Evolutionary conservation across 2,329 filamentous ascomycete genomes (phyloP).

Genomic region (Trichoderma afroharzianum): DNA sequence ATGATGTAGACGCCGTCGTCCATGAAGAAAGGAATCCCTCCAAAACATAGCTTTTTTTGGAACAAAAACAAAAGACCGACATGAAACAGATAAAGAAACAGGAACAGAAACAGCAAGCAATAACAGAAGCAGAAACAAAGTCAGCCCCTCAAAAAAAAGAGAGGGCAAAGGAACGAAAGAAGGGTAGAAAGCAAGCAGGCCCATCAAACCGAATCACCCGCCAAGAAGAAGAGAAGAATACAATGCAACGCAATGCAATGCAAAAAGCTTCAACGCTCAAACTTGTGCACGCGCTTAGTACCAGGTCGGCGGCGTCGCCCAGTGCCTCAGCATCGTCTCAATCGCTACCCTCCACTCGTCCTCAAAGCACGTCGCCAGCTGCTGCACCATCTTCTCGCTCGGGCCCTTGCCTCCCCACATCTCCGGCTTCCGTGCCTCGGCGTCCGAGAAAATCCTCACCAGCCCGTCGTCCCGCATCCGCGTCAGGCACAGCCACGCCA

Average conservation of each 20-base stretch:
- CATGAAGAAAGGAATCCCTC: neutral
- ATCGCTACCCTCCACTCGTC: conserved; percentile 65
- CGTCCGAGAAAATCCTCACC: conserved; percentile 56
- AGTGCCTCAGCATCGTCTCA: conserved; percentile 64
- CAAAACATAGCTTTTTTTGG: neutral
- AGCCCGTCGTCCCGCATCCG: conserved; percentile 63
- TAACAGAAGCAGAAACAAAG: neutral
- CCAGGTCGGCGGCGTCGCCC: conserved; percentile 58
- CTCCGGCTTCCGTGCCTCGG: conserved; percentile 58
- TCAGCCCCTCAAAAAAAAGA: neutral
- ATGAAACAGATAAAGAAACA: neutral
- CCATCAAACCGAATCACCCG: neutral
- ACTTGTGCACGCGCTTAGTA: conserved; percentile 30
- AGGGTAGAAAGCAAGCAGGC: neutral
- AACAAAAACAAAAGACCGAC: neutral
- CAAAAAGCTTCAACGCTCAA: neutral
- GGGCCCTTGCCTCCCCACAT: conserved; percentile 68
- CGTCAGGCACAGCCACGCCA: conserved; percentile 66
- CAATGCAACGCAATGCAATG: neutral
- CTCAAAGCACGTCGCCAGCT: conserved; percentile 60
- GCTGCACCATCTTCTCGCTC: conserved; percentile 50
- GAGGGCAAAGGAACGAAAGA: neutral
- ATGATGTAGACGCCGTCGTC: neutral
- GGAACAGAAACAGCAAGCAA: neutral
- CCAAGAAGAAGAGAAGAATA: neutral